Percentiles rank a stretch among this genome's conserved stretches.
These are phyloP conservation scores for Castanea sativa DNA, from an alignment of 306 rosid genomes.

Conservation along the genomic window DNA sequence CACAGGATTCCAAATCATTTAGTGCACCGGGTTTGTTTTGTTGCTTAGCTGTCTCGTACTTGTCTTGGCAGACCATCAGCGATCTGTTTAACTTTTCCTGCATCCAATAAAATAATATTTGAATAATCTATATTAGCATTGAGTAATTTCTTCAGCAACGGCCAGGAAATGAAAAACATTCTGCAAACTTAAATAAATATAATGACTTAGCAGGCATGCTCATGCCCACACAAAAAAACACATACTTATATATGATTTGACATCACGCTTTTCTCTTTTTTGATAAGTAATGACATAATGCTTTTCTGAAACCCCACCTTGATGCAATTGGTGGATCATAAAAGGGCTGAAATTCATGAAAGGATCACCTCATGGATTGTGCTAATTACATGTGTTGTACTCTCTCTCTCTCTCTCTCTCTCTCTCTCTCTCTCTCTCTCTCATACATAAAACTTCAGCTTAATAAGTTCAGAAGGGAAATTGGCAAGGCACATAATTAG, in stretches of 20 bases:
- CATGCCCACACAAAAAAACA: neutral
- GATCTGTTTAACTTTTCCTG: constrained; percentile 90
- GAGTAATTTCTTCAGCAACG: neutral
- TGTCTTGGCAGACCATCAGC: constrained; percentile 93
- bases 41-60: constrained; percentile 72
- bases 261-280: neutral
- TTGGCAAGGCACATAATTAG: no score
- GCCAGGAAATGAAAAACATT: neutral
- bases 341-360: neutral
- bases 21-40: constrained; percentile 54
- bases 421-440: no score
- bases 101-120: constrained; percentile 17
- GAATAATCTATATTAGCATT: neutral
- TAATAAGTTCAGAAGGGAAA: no score
- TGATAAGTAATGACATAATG: no score
- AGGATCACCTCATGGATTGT: neutral
- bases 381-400: no score
- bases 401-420: no score
- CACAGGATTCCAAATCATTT: constrained; percentile 68
- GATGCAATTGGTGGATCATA: neutral
- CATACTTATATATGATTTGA: neutral
- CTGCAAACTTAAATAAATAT: neutral
- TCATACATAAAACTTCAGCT: no score
- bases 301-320: neutral
- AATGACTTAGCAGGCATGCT: neutral